Evolutionary conservation across 1,139 yeast species (phyloP).

Genomic region (Candida albicans): DNA sequence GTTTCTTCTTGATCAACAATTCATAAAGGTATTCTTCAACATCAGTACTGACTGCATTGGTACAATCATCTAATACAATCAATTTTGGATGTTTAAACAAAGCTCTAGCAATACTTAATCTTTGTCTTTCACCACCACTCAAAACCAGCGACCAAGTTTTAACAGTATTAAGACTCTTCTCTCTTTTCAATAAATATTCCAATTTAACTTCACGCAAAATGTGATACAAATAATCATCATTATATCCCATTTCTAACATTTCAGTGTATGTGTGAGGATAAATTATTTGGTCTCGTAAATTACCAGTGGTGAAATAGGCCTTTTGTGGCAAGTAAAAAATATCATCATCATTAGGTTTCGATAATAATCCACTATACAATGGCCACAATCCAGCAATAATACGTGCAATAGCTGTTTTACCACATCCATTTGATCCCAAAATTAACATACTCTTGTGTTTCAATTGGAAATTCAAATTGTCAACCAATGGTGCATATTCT

Average conservation of each 20-base stretch:
- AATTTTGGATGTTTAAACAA: constrained; percentile 79
- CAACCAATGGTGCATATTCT: constrained; percentile 53
- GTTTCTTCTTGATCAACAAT: constrained; percentile 63
- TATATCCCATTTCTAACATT: constrained; percentile 70
- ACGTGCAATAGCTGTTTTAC: constrained; percentile 85
- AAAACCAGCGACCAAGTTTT: constrained; percentile 90
- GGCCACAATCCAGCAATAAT: constrained; percentile 93
- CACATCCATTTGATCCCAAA: constrained; percentile 86
- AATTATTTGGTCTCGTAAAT: constrained; percentile 82
- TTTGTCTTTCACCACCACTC: constrained; percentile 94
- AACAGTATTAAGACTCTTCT: constrained; percentile 58
- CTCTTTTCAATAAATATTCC: constrained; percentile 70
- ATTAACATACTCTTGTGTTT: constrained; percentile 74
- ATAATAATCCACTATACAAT: constrained; percentile 74
- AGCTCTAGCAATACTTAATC: constrained; percentile 86
- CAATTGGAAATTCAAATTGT: constrained; percentile 60
- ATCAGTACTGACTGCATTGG: constrained; percentile 89
- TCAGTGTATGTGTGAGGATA: constrained; percentile 81
- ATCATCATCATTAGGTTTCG: constrained; percentile 75
- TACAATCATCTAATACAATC: constrained; percentile 88
- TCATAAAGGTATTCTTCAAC: constrained; percentile 89
- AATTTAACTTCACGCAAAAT: constrained; percentile 75
- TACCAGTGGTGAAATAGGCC: constrained; percentile 76
- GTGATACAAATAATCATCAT: constrained; percentile 67
- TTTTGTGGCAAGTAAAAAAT: constrained; percentile 79